Percentiles rank a stretch among this genome's conserved stretches.
Conservation (phyloP, 257 asterid species). For the Capsicum rhomboideum region DNA sequence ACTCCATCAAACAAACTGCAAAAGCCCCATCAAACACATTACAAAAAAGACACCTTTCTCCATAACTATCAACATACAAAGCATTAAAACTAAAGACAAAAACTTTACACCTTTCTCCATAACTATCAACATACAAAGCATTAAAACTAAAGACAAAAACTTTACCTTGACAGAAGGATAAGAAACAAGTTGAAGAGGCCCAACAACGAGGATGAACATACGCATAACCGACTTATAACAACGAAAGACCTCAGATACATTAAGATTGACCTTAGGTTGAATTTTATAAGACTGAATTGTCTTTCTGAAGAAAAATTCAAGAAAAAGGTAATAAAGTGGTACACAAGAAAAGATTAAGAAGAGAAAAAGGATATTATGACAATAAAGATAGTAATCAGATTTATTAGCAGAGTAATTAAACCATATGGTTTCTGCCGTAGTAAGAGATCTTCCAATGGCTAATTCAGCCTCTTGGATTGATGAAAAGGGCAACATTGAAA, state of each 20-base stretch:
- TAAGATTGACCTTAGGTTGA: constrained; percentile 70
- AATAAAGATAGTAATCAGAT: constrained; percentile 81
- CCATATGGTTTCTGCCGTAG: constrained; percentile 72
- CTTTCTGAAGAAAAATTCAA: constrained; percentile 38
- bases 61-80: not conserved
- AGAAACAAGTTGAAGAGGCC: constrained; percentile 89
- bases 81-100: not conserved
- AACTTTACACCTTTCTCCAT: constrained; percentile 30
- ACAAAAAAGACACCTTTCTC: not conserved
- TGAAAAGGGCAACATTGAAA: constrained; percentile 70
- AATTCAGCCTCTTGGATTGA: constrained; percentile 67
- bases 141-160: not conserved
- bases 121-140: not conserved
- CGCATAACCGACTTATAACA: constrained; percentile 93
- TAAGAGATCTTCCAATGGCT: constrained; percentile 67
- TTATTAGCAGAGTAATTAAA: constrained; percentile 72
- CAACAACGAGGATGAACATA: constrained; percentile 71
- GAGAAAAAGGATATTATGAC: constrained; percentile 84
- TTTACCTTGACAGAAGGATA: constrained; percentile 70
- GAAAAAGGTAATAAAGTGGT: constrained; percentile 63
- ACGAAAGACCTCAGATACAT: constrained; percentile 42
- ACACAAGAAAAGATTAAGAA: constrained; percentile 66
- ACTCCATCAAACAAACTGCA: too few relatives aligned
- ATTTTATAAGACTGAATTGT: constrained; percentile 47
- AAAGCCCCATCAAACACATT: not conserved